phyloP scores from a whole-genome alignment of 192 early-diverging fungal species.

The Coemansia asiatica region DNA sequence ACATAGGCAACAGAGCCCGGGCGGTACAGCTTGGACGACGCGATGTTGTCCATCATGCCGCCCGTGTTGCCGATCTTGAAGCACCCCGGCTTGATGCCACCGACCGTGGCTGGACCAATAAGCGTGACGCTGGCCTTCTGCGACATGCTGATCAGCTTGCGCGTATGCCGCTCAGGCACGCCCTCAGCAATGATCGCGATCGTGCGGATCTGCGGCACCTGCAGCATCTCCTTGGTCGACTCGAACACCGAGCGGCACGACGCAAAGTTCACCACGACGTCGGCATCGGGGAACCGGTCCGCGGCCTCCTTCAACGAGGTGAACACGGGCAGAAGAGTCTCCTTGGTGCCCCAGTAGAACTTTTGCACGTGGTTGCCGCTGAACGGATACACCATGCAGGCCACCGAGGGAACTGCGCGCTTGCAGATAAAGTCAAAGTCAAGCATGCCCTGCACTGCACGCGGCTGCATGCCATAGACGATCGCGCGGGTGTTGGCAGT shows the following conservation, averaged over 20 bases:
- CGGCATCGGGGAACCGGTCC: conserved; percentile 85
- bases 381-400: conserved; percentile 99
- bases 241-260: conserved; percentile 94
- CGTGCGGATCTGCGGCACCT: conserved; percentile 81
- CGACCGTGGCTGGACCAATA: conserved; percentile 97
- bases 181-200: conserved; percentile 98
- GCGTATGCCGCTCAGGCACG: conserved; percentile 94
- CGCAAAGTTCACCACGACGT: conserved; percentile 97
- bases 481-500: conserved; percentile 82
- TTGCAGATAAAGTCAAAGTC: conserved; percentile 99
- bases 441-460: conserved; percentile 98
- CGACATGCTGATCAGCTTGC: conserved; percentile 86
- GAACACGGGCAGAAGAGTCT: conserved; percentile 93
- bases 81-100: conserved; percentile 98
- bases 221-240: conserved; percentile 86
- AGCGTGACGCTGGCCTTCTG: conserved; percentile 76
- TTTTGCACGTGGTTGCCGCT: conserved; percentile 98
- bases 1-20: conserved; percentile 96
- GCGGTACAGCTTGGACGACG: conserved; percentile 94
- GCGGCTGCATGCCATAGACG: conserved; percentile 98
- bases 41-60: conserved; percentile 99
- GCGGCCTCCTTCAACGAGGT: conserved; percentile 83
- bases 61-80: conserved; percentile 99
- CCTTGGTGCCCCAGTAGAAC: conserved; percentile 99
- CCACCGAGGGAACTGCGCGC: conserved; percentile 85